phyloP scores from a whole-genome alignment of 306 rosid genomes.

The Prunus davidiana region DNA sequence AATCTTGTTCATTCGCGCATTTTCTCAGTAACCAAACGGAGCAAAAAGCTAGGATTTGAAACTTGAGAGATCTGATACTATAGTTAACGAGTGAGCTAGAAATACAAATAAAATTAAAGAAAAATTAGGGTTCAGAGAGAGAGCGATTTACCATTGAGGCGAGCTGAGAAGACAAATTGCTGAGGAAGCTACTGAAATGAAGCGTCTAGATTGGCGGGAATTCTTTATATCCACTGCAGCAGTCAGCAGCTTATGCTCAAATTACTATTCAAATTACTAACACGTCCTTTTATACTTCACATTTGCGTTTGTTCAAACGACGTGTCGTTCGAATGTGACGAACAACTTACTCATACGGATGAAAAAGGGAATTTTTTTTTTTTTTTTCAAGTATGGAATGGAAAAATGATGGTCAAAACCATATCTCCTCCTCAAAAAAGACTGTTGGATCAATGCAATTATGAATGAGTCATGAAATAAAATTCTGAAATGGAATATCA shows the following conservation, averaged over 20 bases:
- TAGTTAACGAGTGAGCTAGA: neutral
- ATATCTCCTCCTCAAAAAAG: too few species aligned
- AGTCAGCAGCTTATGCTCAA: neutral
- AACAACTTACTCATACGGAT: neutral
- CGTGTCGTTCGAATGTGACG: neutral
- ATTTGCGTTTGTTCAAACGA: neutral
- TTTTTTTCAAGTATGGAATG: too few species aligned
- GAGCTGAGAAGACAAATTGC: neutral
- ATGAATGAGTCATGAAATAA: too few species aligned
- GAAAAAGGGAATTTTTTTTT: neutral
- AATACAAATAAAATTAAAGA: neutral
- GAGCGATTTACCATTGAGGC: constrained; percentile 23
- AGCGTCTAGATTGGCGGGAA: neutral
- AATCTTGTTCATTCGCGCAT: neutral
- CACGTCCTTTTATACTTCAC: neutral
- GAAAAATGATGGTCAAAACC: too few species aligned
- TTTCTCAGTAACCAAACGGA: constrained; percentile 13
- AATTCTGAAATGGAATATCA: too few species aligned
- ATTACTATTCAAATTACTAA: neutral
- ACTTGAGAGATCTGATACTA: neutral
- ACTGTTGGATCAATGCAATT: too few species aligned
- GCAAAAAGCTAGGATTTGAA: neutral
- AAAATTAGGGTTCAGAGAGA: neutral
- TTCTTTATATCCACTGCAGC: neutral
- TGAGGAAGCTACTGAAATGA: neutral